Evolutionary conservation across 2,329 filamentous ascomycete genomes (phyloP).

Genomic region (Arthrocladium fulminans): DNA sequence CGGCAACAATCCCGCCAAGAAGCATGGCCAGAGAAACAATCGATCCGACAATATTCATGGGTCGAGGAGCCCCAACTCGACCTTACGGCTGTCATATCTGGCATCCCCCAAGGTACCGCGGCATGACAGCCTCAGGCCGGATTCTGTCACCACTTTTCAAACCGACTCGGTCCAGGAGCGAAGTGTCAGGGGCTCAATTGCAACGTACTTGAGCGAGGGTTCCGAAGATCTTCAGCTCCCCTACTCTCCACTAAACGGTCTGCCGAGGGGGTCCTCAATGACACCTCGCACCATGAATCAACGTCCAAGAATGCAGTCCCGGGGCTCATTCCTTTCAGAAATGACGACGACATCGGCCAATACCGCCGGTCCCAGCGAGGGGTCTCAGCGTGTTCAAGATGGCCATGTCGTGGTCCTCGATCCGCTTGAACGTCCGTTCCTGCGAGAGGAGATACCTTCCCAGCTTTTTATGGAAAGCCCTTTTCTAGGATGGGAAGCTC

Average conservation of each 20-base stretch:
- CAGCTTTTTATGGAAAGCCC: conserved; percentile 22
- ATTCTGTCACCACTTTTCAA: conserved; percentile 19
- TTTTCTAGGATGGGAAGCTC: conserved; percentile 18
- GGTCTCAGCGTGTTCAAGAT: conserved; percentile 1
- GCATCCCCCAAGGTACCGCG: not conserved
- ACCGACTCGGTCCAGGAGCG: conserved; percentile 15
- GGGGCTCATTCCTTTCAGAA: conserved; percentile 8
- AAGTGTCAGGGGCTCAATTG: conserved; percentile 16
- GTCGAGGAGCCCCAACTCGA: not conserved
- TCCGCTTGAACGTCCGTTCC: conserved; percentile 14
- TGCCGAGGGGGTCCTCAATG: not conserved
- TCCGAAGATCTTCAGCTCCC: conserved; percentile 7
- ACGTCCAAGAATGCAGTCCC: not conserved
- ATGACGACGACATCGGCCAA: not conserved
- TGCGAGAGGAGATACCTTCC: conserved; percentile 20
- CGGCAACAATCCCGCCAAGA: not conserved
- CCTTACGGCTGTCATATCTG: not conserved
- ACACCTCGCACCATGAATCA: not conserved
- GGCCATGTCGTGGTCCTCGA: conserved; percentile 17
- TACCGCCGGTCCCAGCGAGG: not conserved
- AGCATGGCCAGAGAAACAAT: too few relatives aligned
- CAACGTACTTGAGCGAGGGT: conserved; percentile 10
- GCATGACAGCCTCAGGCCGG: conserved; percentile 7
- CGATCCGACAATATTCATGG: not conserved
- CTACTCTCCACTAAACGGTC: conserved; percentile 1